These are phyloP conservation scores for Pseudocercospora cruenta DNA, from an alignment of 2,329 filamentous ascomycete genomes.

Conservation along the genomic window DNA sequence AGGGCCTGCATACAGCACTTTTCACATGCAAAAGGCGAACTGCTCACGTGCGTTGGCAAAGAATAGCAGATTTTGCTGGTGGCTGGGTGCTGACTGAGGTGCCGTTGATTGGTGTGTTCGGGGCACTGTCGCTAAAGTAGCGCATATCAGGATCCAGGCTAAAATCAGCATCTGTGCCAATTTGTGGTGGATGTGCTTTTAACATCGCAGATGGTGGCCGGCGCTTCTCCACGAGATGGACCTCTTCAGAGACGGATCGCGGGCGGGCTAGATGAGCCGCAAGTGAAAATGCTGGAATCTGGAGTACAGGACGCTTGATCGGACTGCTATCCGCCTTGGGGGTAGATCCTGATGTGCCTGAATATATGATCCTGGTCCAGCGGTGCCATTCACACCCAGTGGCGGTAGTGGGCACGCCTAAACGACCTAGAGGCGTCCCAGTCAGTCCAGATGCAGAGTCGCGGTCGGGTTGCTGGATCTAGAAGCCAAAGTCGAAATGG, in stretches of 20 bases:
- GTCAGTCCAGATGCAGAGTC: not conserved
- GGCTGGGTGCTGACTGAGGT: not conserved
- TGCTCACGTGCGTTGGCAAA: not conserved
- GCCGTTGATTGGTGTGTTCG: not conserved
- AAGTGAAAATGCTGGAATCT: not conserved
- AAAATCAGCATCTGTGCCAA: conserved; percentile 1
- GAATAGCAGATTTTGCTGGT: not conserved
- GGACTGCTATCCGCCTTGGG: not conserved
- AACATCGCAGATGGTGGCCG: not conserved
- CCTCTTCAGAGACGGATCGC: not conserved
- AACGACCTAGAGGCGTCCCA: not conserved
- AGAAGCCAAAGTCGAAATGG: not conserved
- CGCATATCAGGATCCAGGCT: not conserved
- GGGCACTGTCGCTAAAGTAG: not conserved
- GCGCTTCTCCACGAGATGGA: not conserved
- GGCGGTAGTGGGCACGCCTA: not conserved
- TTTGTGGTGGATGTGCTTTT: conserved; percentile 1
- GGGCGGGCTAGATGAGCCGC: not conserved
- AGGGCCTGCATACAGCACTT: not conserved
- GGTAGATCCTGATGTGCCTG: not conserved
- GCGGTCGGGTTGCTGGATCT: not conserved
- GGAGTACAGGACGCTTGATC: not conserved
- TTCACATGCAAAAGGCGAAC: not conserved
- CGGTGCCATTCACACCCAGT: not conserved
- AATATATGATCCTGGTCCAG: not conserved